These are phyloP conservation scores for Leucosporidium yakuticum DNA, from an alignment of 768 basidiomycete species.

Conservation along the genomic window DNA sequence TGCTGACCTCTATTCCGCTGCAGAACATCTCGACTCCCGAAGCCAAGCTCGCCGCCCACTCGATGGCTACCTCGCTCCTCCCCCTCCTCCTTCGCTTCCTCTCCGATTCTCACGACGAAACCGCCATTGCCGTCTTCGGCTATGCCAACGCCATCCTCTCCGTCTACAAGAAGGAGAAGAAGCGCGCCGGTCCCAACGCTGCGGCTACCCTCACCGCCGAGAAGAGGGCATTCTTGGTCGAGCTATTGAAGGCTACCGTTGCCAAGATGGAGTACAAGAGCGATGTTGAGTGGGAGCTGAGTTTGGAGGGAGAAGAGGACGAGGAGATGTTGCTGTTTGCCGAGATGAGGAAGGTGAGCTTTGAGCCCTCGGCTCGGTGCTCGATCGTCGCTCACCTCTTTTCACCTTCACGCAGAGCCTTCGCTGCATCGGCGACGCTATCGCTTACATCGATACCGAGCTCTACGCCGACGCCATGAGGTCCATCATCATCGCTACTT, in stretches of 20 bases:
- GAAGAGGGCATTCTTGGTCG: conserved; percentile 69
- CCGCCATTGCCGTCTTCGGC: conserved; percentile 75
- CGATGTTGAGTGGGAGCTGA: conserved; percentile 49
- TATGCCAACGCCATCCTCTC: conserved; percentile 68
- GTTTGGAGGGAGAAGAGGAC: conserved; percentile 62
- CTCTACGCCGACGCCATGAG: conserved; percentile 74
- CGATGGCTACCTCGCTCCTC: conserved; percentile 46
- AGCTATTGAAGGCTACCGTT: conserved; percentile 69
- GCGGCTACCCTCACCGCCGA: conserved; percentile 42
- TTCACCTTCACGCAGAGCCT: conserved; percentile 56
- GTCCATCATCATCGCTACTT: conserved; percentile 64
- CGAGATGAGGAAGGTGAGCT: conserved; percentile 68
- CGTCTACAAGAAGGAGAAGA: conserved; percentile 61
- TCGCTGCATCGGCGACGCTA: conserved; percentile 75
- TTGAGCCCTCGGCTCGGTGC: neutral
- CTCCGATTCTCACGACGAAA: conserved; percentile 84
- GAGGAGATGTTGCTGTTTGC: conserved; percentile 85
- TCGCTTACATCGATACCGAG: conserved; percentile 74
- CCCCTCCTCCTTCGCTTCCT: conserved; percentile 82
- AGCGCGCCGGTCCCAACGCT: conserved; percentile 49
- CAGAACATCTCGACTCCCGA: conserved; percentile 8
- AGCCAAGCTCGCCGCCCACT: conserved; percentile 6
- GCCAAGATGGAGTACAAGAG: conserved; percentile 83
- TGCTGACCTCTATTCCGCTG: neutral
- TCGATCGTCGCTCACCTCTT: neutral